Conservation (phyloP, 208 protist species). For the Wallacemonas sp. region DNA sequence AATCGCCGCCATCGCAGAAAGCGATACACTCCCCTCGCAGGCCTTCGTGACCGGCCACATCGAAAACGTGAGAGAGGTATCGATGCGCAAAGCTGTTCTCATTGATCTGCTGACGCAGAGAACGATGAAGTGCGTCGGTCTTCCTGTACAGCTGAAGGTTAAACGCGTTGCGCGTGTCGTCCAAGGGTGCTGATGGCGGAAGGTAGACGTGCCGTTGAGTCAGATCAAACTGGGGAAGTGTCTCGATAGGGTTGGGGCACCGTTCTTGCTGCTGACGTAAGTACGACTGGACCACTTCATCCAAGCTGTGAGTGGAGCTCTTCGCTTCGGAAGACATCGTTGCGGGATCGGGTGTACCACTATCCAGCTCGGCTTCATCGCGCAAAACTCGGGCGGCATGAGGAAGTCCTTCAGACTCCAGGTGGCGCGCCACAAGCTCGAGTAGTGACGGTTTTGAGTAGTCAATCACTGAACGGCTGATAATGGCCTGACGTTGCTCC, state of each 20-base stretch:
- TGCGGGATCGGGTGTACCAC: not conserved
- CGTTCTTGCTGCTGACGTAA: constrained; percentile 81
- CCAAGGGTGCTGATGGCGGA: constrained; percentile 45
- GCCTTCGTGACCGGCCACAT: constrained; percentile 67
- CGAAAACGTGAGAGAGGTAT: constrained; percentile 81
- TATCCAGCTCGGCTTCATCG: constrained; percentile 28
- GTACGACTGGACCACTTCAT: constrained; percentile 69
- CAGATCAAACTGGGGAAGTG: constrained; percentile 85
- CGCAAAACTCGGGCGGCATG: constrained; percentile 48
- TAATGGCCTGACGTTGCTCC: constrained; percentile 68
- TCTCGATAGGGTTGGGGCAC: constrained; percentile 83
- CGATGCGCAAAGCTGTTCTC: constrained; percentile 71
- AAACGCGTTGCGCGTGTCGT: constrained; percentile 68
- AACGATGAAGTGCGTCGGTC: constrained; percentile 7
- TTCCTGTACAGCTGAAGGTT: constrained; percentile 45
- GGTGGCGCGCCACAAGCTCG: constrained; percentile 64
- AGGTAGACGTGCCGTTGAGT: constrained; percentile 79
- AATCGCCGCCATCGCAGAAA: constrained; percentile 80
- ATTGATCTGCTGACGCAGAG: constrained; percentile 47
- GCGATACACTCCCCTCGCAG: constrained; percentile 71
- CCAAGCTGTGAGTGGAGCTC: constrained; percentile 25
- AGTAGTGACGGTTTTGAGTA: constrained; percentile 78
- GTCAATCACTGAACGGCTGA: constrained; percentile 68
- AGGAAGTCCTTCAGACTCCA: constrained; percentile 61
- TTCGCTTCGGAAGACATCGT: not conserved